These are phyloP conservation scores for Mitosporidium daphniae DNA, from an alignment of 371 early-diverging fungal species.

Conservation along the genomic window DNA sequence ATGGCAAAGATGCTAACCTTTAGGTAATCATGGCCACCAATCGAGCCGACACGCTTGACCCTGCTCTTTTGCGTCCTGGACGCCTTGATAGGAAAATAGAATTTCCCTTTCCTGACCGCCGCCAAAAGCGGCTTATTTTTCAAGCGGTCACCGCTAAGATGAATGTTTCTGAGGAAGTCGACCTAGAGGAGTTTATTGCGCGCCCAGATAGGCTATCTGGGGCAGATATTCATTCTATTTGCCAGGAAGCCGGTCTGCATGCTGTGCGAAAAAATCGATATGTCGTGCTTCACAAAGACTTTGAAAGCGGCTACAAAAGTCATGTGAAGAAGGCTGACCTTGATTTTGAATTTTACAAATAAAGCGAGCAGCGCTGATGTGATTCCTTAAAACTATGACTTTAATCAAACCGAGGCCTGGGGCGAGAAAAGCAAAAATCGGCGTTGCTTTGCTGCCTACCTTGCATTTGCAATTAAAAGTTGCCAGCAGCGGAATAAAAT, in stretches of 20 bases:
- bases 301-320: slow-evolving; percentile 49
- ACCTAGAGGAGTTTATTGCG: slow-evolving; percentile 86
- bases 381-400: no score
- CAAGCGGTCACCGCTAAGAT: slow-evolving; percentile 84
- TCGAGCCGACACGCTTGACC: slow-evolving; percentile 93
- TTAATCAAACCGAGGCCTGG: no score
- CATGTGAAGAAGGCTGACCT: slow-evolving; percentile 16
- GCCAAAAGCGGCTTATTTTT: slow-evolving; percentile 94
- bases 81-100: slow-evolving; percentile 96
- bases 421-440: no score
- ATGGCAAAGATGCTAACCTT: neutral
- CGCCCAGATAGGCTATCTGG: slow-evolving; percentile 88
- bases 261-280: slow-evolving; percentile 89
- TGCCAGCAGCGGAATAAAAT: no score
- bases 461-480: no score
- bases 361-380: slow-evolving; percentile 9
- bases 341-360: slow-evolving; percentile 79
- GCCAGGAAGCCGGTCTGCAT: slow-evolving; percentile 98
- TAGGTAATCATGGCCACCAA: slow-evolving; percentile 99
- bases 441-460: no score
- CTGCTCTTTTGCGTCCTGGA: slow-evolving; percentile 84
- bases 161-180: slow-evolving; percentile 90
- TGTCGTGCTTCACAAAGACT: slow-evolving; percentile 73
- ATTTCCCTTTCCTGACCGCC: slow-evolving; percentile 94
- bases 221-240: slow-evolving; percentile 96